Evolutionary conservation across 2,329 filamentous ascomycete genomes (phyloP).

Genomic region (Colletotrichum simmondsii): DNA sequence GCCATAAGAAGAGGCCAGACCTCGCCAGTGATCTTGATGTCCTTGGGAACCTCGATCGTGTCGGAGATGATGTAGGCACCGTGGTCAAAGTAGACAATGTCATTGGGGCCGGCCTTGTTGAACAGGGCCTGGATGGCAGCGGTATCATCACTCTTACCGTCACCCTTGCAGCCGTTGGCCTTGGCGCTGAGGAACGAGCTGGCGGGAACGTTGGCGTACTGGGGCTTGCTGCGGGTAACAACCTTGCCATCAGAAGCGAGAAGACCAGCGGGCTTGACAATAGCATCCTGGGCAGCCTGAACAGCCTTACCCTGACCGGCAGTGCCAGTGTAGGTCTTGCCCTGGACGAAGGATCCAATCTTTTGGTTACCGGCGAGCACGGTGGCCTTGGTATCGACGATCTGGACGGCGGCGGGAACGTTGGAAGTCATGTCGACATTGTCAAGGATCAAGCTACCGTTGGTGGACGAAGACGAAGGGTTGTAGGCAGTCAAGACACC

Average conservation of each 20-base stretch:
- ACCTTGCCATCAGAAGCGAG: conserved; percentile 73
- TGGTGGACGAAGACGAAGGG: conserved; percentile 70
- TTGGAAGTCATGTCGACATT: conserved; percentile 85
- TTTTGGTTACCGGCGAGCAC: conserved; percentile 77
- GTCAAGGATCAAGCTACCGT: conserved; percentile 85
- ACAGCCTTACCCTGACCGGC: conserved; percentile 58
- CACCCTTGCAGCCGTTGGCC: conserved; percentile 83
- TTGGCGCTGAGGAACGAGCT: conserved; percentile 86
- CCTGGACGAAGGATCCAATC: conserved; percentile 82
- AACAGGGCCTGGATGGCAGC: conserved; percentile 83
- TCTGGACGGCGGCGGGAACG: conserved; percentile 74
- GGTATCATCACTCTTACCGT: conserved; percentile 89
- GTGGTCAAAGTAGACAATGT: conserved; percentile 80
- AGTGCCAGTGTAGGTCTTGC: conserved; percentile 73
- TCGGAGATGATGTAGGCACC: conserved; percentile 77
- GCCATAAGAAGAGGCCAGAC: conserved; percentile 93
- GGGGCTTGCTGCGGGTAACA: conserved; percentile 88
- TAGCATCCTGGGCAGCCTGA: conserved; percentile 67
- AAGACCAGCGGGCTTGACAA: conserved; percentile 74
- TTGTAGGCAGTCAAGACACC: conserved; percentile 83
- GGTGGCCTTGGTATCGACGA: conserved; percentile 62
- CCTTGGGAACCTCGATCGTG: conserved; percentile 79
- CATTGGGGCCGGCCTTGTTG: conserved; percentile 70
- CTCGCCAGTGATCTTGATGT: conserved; percentile 90
- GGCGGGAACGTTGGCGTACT: conserved; percentile 78